Evolutionary conservation across 2,329 filamentous ascomycete genomes (phyloP), one percentile per base, ranked within the genome.

Genomic region (Cyanodermella asteris): DNA sequence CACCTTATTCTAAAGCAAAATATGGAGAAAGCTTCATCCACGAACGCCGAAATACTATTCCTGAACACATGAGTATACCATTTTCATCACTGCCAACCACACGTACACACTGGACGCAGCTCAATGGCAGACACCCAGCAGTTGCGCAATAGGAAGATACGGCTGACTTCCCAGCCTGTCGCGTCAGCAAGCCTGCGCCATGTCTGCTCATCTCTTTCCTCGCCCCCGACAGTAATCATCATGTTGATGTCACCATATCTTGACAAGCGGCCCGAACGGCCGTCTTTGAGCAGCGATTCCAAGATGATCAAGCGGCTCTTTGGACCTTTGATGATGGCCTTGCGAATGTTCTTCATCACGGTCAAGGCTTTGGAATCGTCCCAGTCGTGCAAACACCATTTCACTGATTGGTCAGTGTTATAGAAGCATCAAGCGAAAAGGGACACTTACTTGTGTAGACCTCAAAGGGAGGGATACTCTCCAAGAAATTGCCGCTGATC

Each of bases 191-290:
- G 27, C 3, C 16, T n/a, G 12, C 19, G 23, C 46, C 46, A 50
- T 20, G 50, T 27, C 2, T 18, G 20, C 24, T 38, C 36, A 1
- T 33, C 38, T 7, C 49, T 31, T 32, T 51, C 50, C 25, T 37
- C 27, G 9, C 49, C 48, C 12, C 29, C 35, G 10, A 16, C 47
- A 41, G 16, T 39, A 28, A 46, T 37, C 48, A 53, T 48, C 50
- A 55, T 54, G 23, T 44, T 48, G 11, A 56, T 34, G 31, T 56
- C 51, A 2, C 38, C 52, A 27, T 51, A 54, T 16, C 43, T 26
- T 5, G 39, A 38, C 9, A 56, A 31, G 6, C 47, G 29, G 2
- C 32, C 33, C 6, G 28, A 40, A 5, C 38, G 35, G 0, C 44
- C 40, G 24, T 47, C 41, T 2, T 24, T 20, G 13, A 55, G 32